Evolutionary conservation across 2,329 filamentous ascomycete genomes (phyloP).

Genomic region (Pseudocercospora eumusae): DNA sequence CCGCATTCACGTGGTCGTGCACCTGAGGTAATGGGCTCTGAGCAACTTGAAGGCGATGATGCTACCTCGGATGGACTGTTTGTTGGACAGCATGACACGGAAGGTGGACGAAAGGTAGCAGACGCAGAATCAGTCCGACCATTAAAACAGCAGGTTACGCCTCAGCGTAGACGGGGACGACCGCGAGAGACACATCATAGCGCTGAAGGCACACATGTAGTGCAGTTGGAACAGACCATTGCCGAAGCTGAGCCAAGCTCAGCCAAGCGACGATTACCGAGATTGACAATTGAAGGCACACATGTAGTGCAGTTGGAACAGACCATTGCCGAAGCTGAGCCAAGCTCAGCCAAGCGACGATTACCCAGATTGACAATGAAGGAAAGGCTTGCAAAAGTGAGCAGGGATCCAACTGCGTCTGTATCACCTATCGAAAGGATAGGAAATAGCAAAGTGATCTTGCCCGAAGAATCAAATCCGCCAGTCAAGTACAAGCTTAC

Average conservation of each 20-base stretch:
- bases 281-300: not conserved
- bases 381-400: not conserved
- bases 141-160: not conserved
- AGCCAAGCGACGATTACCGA: too few relatives aligned
- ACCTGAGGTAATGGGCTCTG: not conserved
- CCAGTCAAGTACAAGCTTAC: conserved; percentile 21
- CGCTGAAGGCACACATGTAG: not conserved
- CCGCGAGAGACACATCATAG: not conserved
- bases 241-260: not conserved
- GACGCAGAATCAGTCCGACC: not conserved
- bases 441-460: not conserved
- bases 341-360: not conserved
- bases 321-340: not conserved
- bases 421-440: not conserved
- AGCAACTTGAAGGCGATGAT: not conserved
- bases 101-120: not conserved
- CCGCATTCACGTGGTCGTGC: not conserved
- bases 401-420: not conserved
- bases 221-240: not conserved
- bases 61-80: not conserved
- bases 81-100: not conserved
- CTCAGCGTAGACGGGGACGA: conserved; percentile 4
- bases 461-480: not conserved
- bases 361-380: not conserved
- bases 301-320: not conserved